Evolutionary conservation across 768 basidiomycete species (phyloP).

Genomic region (Clitopilus hobsonii): DNA sequence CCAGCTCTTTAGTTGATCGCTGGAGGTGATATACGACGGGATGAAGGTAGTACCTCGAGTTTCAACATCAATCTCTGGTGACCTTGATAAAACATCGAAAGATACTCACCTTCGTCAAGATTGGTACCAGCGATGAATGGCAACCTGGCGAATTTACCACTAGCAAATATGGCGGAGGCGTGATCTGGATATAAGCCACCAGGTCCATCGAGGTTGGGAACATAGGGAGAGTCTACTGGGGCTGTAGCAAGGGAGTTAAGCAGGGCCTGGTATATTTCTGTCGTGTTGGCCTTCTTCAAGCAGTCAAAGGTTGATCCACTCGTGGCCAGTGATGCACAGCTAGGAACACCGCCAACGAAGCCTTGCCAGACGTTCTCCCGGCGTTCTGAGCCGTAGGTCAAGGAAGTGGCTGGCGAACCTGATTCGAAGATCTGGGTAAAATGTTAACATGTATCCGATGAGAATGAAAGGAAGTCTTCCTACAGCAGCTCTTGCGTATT

Average conservation of each 20-base stretch:
- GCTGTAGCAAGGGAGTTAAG: conserved; percentile 16
- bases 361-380: conserved; percentile 23
- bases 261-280: conserved; percentile 23
- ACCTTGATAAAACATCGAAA: too few species aligned
- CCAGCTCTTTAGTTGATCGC: conserved; percentile 11
- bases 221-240: conserved; percentile 25
- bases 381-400: conserved; percentile 21
- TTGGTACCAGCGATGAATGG: conserved; percentile 42
- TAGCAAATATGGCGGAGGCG: conserved; percentile 25
- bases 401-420: conserved; percentile 27
- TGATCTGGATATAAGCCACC: conserved; percentile 33
- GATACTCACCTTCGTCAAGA: conserved; percentile 38
- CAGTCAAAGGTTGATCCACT: conserved; percentile 28
- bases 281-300: conserved; percentile 21
- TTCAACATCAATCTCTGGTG: too few species aligned
- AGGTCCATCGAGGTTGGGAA: conserved; percentile 35
- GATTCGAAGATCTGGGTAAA: conserved; percentile 46
- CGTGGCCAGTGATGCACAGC: conserved; percentile 17
- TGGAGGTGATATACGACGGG: conserved; percentile 15
- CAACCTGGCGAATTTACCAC: conserved; percentile 29
- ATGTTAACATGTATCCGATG: too few species aligned
- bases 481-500: conserved; percentile 20
- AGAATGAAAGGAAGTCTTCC: too few species aligned
- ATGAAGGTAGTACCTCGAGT: conserved; percentile 28
- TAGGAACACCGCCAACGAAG: conserved; percentile 23